Percentiles rank a stretch among this genome's conserved stretches.
These are phyloP conservation scores for Trypanosoma mega DNA, from an alignment of 208 protist genomes.

Conservation along the genomic window DNA sequence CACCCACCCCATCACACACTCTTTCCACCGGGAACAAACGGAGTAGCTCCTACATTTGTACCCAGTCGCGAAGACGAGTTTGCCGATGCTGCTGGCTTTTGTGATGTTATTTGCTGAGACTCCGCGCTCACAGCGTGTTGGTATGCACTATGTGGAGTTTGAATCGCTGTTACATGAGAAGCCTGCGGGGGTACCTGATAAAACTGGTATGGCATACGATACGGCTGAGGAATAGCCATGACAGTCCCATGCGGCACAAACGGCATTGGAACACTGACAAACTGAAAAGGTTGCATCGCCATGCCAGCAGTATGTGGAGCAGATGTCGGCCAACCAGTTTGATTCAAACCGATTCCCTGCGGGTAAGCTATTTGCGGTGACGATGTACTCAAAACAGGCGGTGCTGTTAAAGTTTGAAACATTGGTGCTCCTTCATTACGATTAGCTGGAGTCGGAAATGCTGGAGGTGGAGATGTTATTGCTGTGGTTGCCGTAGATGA, in stretches of 20 bases:
- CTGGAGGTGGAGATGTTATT: conserved; percentile 8
- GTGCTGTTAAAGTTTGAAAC: conserved; percentile 12
- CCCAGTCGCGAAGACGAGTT: conserved; percentile 30
- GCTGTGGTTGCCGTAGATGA: conserved; percentile 16
- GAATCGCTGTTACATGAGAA: conserved; percentile 22
- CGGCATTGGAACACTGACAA: conserved; percentile 12
- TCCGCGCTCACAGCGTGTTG: neutral
- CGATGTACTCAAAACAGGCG: conserved; percentile 18
- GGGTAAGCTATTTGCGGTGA: conserved; percentile 15
- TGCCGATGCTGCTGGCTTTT: conserved; percentile 8
- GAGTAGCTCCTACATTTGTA: conserved; percentile 68
- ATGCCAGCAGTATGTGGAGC: conserved; percentile 9
- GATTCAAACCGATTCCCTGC: conserved; percentile 14
- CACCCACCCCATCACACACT: conserved; percentile 6
- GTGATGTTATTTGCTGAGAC: conserved; percentile 1
- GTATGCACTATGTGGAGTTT: conserved; percentile 13
- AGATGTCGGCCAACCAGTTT: conserved; percentile 15
- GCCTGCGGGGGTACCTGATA: conserved; percentile 21
- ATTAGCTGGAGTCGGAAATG: conserved; percentile 4
- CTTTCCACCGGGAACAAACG: conserved; percentile 52
- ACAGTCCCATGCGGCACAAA: conserved; percentile 16
- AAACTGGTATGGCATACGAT: conserved; percentile 22
- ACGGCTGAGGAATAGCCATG: conserved; percentile 24
- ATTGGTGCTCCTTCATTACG: conserved; percentile 4
- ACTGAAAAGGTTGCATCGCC: conserved; percentile 21